Conservation (phyloP, 345 rosid species). For the Firmiana major region DNA sequence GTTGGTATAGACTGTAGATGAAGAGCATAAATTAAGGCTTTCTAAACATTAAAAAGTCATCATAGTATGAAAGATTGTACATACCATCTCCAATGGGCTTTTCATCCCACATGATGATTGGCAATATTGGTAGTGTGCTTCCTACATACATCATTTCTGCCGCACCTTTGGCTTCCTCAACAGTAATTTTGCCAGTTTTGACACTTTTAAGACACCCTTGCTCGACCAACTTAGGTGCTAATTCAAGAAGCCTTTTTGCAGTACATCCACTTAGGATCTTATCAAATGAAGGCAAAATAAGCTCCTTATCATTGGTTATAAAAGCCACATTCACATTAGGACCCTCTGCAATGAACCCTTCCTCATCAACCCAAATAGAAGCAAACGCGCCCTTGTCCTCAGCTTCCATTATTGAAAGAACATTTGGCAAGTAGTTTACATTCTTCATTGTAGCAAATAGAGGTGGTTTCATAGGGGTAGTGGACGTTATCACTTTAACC, state of each 20-base stretch:
- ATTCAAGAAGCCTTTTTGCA: conserved; percentile 62
- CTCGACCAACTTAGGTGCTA: conserved; percentile 51
- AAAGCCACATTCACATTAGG: conserved; percentile 69
- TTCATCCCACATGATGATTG: conserved; percentile 60
- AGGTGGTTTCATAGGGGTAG: conserved; percentile 58
- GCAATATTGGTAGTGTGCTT: conserved; percentile 63
- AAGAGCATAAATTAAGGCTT: too few relatives aligned
- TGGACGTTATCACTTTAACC: conserved; percentile 60
- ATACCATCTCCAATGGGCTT: conserved; percentile 65
- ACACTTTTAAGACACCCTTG: conserved; percentile 44
- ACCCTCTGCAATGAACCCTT: conserved; percentile 59
- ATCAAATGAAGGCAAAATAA: conserved; percentile 54
- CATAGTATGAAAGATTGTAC: background rate
- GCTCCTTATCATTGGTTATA: conserved; percentile 46
- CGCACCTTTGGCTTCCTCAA: conserved; percentile 46
- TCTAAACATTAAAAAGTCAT: background rate
- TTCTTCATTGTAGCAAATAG: conserved; percentile 53
- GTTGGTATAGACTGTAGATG: background rate
- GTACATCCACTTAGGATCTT: conserved; percentile 68
- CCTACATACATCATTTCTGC: conserved; percentile 68
- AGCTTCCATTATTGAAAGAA: conserved; percentile 59
- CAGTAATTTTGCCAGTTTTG: conserved; percentile 35
- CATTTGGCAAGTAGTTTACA: conserved; percentile 66
- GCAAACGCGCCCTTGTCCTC: conserved; percentile 59
- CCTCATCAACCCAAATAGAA: conserved; percentile 63